phyloP scores from a whole-genome alignment of 257 asterid species.

The Primulina eburnea region DNA sequence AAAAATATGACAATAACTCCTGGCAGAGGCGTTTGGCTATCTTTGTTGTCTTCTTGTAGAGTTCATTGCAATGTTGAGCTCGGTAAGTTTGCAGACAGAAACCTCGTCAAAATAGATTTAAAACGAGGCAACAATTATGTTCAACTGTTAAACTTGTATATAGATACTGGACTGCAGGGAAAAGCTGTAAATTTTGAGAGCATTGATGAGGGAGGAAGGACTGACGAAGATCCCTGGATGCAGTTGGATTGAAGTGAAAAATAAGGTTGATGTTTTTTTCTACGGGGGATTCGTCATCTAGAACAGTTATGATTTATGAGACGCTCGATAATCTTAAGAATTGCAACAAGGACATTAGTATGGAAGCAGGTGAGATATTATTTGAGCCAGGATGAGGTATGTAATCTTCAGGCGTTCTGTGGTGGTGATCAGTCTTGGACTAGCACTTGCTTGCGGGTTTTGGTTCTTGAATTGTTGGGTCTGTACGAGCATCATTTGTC shows the following conservation, averaged over 20 bases:
- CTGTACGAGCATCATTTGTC: too few species aligned
- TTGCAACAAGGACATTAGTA: conserved; percentile 32
- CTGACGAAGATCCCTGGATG: conserved; percentile 71
- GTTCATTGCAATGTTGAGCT: conserved; percentile 57
- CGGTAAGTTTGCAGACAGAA: conserved; percentile 74
- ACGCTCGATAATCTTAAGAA: conserved; percentile 41
- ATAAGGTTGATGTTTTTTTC: conserved; percentile 51
- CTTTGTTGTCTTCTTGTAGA: conserved; percentile 72
- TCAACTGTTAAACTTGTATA: conserved; percentile 65
- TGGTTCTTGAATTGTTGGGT: background rate
- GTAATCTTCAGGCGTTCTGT: background rate
- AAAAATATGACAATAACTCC: conserved; percentile 46
- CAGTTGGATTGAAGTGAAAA: conserved; percentile 80
- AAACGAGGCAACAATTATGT: conserved; percentile 56
- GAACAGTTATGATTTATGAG: conserved; percentile 43
- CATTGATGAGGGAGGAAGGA: conserved; percentile 60
- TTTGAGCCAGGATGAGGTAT: conserved; percentile 19
- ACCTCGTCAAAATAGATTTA: conserved; percentile 54
- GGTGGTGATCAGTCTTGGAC: background rate
- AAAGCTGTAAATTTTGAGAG: conserved; percentile 72
- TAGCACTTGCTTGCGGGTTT: too few species aligned
- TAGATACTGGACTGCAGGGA: conserved; percentile 58
- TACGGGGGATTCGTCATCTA: conserved; percentile 66
- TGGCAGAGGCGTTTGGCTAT: conserved; percentile 60
- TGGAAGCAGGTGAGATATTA: conserved; percentile 30